Percentiles rank a stretch among this genome's conserved stretches.
These are phyloP conservation scores for Boechera divaricarpa DNA, from an alignment of 345 rosid species.

Conservation along the genomic window DNA sequence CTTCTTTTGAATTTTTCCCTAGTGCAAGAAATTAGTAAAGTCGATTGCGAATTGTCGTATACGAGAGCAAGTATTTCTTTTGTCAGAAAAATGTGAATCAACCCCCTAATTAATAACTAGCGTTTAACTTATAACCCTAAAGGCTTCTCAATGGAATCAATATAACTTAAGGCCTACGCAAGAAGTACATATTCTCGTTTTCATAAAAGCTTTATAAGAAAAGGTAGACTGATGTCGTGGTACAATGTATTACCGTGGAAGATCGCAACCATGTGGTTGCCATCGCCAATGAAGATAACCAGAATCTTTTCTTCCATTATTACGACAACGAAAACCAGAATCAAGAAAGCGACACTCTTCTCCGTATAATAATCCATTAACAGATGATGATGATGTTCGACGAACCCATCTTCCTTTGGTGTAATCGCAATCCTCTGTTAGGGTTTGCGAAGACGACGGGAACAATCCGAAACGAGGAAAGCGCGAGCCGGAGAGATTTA, in stretches of 20 bases:
- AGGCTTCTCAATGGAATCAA: conserved; percentile 15
- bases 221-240: conserved; percentile 5
- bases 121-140: conserved; percentile 1
- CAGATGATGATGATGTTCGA: conserved; percentile 38
- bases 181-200: background rate
- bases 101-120: background rate
- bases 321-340: conserved; percentile 73
- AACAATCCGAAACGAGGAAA: conserved; percentile 40
- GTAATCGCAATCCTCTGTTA: conserved; percentile 56
- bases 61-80: background rate
- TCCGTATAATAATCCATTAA: conserved; percentile 38
- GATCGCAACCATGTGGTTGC: conserved; percentile 79
- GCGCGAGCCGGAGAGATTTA: conserved; percentile 36
- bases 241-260: conserved; percentile 62
- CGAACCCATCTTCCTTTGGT: conserved; percentile 74
- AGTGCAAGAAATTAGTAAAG: background rate
- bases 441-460: background rate
- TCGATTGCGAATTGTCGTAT: background rate
- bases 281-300: conserved; percentile 85
- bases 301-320: conserved; percentile 64
- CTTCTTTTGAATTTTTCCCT: background rate
- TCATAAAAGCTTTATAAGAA: background rate
- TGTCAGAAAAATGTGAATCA: background rate
- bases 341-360: conserved; percentile 86
- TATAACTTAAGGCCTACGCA: conserved; percentile 29